Base-by-base conservation (phyloP, 352 stramenopile species). In the Phytopythium vexans region DNA sequence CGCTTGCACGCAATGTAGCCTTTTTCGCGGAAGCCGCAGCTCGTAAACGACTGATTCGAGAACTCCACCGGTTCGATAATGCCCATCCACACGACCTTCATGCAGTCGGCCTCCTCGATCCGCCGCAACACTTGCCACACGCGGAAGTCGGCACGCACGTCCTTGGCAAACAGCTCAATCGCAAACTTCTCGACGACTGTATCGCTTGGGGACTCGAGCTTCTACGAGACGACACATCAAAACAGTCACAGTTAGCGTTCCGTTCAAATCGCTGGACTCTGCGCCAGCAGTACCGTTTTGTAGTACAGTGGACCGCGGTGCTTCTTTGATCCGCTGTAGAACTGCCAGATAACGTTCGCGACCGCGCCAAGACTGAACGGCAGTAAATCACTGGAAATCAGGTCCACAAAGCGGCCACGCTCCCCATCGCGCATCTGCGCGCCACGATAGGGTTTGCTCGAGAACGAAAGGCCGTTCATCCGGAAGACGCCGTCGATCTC, bases 61-160 rank as follows among this genome's bases (percentile, higher is more conserved):
- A 88, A 80, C 59, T 77, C 70, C 11, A 70, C 48, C 8, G 76
- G 79, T 9, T 80, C 61, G 33, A 77, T 56, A 44, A 70, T 73
- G 7, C 74, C 66, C 8, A 69, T 64, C 60, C 74, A 79, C 14
- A 83, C 74, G 16, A 86, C 68, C 38, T 84, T 44, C 6, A 82
- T 62, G 14, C 74, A 74, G 38, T 78, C 68, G 9, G 66, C 48
- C 41, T 84, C 72, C 2, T 77, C 72, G 60, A 72, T 82, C 4
- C 74, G 72, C 2, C 74, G 64, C 21, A 83, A 39, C 47, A 86
- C 70, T 45, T 84, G 70, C 58, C 79, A 67, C 8, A 81, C 60
- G 21, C 67, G 57, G 43, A 86, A 77, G 40, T 76, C 60, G 3
- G 50, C 60, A 7, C 51, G 52, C 0, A 52, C 58, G 0, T 51